Evolutionary conservation across 352 stramenopile genomes (phyloP).

Genomic region (Pythium rishiriense): DNA sequence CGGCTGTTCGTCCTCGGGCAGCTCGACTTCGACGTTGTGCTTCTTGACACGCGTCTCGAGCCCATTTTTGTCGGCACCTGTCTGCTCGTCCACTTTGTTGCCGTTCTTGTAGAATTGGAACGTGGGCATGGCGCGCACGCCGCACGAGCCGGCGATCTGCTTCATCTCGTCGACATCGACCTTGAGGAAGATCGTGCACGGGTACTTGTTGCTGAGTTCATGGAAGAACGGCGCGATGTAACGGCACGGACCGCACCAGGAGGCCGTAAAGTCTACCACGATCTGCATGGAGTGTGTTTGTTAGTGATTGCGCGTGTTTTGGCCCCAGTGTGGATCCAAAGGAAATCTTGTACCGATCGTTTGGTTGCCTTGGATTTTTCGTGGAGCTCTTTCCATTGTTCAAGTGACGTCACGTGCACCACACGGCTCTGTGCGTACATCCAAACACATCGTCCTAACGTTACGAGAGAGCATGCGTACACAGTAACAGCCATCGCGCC

Average conservation of each 20-base stretch:
- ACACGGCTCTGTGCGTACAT: slow-evolving; percentile 47
- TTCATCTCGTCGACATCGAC: slow-evolving; percentile 89
- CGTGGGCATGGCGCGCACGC: slow-evolving; percentile 93
- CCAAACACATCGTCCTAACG: background rate
- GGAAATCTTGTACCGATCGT: slow-evolving; percentile 38
- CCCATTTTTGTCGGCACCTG: slow-evolving; percentile 71
- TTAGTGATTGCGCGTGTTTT: background rate
- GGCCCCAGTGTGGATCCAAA: background rate
- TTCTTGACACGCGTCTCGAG: slow-evolving; percentile 70
- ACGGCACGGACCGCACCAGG: slow-evolving; percentile 89
- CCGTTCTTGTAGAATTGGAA: slow-evolving; percentile 94
- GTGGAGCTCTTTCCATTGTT: slow-evolving; percentile 78
- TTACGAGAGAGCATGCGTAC: too few species aligned
- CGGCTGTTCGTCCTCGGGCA: slow-evolving; percentile 64
- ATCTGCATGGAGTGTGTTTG: slow-evolving; percentile 28
- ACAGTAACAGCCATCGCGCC: background rate
- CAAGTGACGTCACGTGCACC: slow-evolving; percentile 64
- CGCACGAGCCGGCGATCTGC: slow-evolving; percentile 60
- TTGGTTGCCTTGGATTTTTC: slow-evolving; percentile 67
- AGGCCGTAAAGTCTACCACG: slow-evolving; percentile 87
- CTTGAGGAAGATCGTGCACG: slow-evolving; percentile 86
- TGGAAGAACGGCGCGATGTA: slow-evolving; percentile 85
- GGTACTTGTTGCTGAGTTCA: slow-evolving; percentile 83
- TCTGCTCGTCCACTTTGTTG: slow-evolving; percentile 87
- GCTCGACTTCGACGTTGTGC: slow-evolving; percentile 77